Evolutionary conservation across 805 yeast genomes (phyloP).

Genomic region (Cyberlindnera amylophila): DNA sequence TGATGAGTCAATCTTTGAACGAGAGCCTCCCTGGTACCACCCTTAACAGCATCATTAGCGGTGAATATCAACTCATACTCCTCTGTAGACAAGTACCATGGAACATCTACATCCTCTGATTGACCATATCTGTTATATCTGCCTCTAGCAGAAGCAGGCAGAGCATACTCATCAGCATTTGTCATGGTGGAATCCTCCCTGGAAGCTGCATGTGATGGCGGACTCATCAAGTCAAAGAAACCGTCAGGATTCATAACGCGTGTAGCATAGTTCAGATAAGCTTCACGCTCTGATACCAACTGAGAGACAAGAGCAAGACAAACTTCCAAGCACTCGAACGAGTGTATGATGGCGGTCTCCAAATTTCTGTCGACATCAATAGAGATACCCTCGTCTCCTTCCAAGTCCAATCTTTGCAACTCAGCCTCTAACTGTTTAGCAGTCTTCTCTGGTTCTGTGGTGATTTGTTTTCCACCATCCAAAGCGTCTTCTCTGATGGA

Average conservation of each 20-base stretch:
- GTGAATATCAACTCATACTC: conserved; percentile 59
- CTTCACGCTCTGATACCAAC: conserved; percentile 66
- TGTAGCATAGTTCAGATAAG: conserved; percentile 67
- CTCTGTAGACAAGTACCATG: conserved; percentile 73
- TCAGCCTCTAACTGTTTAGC: conserved; percentile 44
- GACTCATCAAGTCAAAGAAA: conserved; percentile 48
- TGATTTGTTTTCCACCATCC: conserved; percentile 34
- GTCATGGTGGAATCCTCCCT: conserved; percentile 32
- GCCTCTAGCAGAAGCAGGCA: conserved; percentile 28
- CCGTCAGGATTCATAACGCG: conserved; percentile 75
- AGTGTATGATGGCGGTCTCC: conserved; percentile 30
- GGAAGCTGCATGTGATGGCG: conserved; percentile 29
- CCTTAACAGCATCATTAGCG: conserved; percentile 67
- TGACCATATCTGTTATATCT: conserved; percentile 17
- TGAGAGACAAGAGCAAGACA: conserved; percentile 44
- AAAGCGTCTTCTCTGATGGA: conserved; percentile 51
- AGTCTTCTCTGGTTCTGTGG: conserved; percentile 41
- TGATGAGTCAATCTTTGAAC: conserved; percentile 81
- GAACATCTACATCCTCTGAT: conserved; percentile 37
- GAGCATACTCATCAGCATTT: conserved; percentile 24
- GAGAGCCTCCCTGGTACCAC: conserved; percentile 77
- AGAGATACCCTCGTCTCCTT: conserved; percentile 34
- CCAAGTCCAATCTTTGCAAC: conserved; percentile 45
- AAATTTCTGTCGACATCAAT: conserved; percentile 30
- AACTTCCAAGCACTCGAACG: conserved; percentile 33